Evolutionary conservation across 352 stramenopile species (phyloP).

Genomic region (Phytophthora sojae): DNA sequence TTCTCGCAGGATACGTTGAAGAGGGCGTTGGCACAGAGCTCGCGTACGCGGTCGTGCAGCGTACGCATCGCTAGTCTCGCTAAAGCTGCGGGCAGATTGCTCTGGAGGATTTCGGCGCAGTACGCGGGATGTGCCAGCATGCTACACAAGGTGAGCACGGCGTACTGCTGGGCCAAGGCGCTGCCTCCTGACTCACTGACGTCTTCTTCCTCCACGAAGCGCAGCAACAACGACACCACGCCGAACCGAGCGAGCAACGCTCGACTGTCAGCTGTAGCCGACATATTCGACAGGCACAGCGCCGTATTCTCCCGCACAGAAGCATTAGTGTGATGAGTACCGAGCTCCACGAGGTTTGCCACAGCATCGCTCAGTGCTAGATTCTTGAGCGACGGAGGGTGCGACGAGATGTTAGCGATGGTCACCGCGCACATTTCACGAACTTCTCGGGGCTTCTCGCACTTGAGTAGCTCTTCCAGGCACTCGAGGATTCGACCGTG

Average conservation of each 20-base stretch:
- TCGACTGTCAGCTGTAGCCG: conserved; percentile 61
- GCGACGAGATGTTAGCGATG: conserved; percentile 80
- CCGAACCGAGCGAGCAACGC: conserved; percentile 67
- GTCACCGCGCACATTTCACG: conserved; percentile 76
- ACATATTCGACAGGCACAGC: conserved; percentile 80
- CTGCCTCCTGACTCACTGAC: conserved; percentile 25
- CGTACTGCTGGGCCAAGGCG: conserved; percentile 66
- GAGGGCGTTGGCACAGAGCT: conserved; percentile 77
- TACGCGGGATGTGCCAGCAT: conserved; percentile 64
- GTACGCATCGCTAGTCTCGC: conserved; percentile 49
- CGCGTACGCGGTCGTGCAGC: conserved; percentile 62
- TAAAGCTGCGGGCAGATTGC: conserved; percentile 67
- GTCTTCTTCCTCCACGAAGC: conserved; percentile 69
- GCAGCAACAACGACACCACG: conserved; percentile 73
- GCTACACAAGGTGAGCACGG: conserved; percentile 75
- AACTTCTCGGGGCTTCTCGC: conserved; percentile 66
- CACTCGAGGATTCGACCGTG: conserved; percentile 76
- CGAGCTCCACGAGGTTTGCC: conserved; percentile 72
- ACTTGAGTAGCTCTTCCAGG: conserved; percentile 79
- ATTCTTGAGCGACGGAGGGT: conserved; percentile 68
- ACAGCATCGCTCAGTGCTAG: conserved; percentile 71
- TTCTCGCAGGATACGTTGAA: conserved; percentile 87
- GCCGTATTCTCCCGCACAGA: conserved; percentile 79
- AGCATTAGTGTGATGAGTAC: conserved; percentile 46
- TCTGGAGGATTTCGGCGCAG: conserved; percentile 74